These are phyloP conservation scores for Pseudisothecium myosuroides DNA, from an alignment of 225 moss, liverwort and hornwort species.

Conservation along the genomic window DNA sequence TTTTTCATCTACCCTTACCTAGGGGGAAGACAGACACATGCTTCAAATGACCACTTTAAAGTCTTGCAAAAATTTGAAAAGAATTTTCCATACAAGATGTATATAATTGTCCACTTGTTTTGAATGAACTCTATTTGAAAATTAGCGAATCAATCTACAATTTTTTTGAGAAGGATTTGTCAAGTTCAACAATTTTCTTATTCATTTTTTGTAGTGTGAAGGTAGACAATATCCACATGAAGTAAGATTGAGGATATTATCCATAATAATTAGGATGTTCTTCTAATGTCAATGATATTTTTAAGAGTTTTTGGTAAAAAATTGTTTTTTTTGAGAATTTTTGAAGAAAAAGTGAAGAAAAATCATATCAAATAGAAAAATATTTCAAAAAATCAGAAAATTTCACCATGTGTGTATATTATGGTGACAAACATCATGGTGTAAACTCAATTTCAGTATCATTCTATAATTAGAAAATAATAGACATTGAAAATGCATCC, in stretches of 20 bases:
- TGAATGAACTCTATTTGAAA: not conserved
- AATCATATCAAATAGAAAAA: too few relatives aligned
- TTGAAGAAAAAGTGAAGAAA: too few relatives aligned
- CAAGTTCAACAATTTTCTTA: not conserved
- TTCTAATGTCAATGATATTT: fast-evolving
- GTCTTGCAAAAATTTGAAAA: not conserved
- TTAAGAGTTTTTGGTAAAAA: not conserved
- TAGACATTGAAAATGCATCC: too few relatives aligned
- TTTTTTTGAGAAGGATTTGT: not conserved
- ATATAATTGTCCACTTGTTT: not conserved
- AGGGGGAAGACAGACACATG: fast-evolving
- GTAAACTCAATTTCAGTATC: too few relatives aligned
- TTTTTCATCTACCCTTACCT: too few relatives aligned
- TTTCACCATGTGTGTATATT: too few relatives aligned
- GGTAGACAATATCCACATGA: not conserved
- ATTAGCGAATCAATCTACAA: fast-evolving
- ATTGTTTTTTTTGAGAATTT: too few relatives aligned
- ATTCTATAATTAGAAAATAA: too few relatives aligned
- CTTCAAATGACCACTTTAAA: too few relatives aligned
- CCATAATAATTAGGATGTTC: not conserved
- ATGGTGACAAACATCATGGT: too few relatives aligned
- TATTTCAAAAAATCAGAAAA: too few relatives aligned
- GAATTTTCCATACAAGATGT: fast-evolving
- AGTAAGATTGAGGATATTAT: not conserved
- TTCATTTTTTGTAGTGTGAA: not conserved